phyloP scores from a whole-genome alignment of 2,329 filamentous ascomycete species.

The Alternaria sp. region DNA sequence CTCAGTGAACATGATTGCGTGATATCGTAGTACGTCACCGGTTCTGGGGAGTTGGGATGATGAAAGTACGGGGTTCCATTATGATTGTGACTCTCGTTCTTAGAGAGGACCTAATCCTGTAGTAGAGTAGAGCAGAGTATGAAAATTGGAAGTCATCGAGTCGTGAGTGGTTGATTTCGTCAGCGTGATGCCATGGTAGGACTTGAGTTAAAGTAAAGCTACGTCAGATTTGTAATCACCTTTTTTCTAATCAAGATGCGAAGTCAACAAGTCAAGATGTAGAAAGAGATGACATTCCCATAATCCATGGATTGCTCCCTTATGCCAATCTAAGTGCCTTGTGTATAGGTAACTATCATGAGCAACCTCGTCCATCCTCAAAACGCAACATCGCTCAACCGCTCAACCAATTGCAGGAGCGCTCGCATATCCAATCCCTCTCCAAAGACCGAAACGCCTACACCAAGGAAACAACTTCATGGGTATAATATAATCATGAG shows the following conservation, averaged over 20 bases:
- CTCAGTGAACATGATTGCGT: neutral
- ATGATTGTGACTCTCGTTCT: neutral
- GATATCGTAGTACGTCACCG: neutral
- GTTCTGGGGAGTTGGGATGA: neutral
- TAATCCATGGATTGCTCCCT: neutral
- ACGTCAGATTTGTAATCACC: neutral
- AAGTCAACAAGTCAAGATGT: neutral
- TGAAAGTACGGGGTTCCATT: neutral
- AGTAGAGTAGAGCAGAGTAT: neutral
- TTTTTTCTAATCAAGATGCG: neutral
- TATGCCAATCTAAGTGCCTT: neutral
- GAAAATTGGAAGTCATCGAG: neutral
- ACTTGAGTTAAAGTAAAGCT: neutral
- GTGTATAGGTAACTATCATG: neutral
- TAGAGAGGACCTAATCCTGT: neutral
- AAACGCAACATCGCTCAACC: neutral
- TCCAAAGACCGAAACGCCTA: neutral
- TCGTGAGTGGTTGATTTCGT: neutral
- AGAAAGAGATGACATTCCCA: neutral
- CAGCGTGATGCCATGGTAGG: neutral
- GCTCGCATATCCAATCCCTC: neutral
- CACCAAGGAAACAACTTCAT: neutral
- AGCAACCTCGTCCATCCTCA: neutral
- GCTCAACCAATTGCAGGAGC: neutral
- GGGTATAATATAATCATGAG: conserved; percentile 2